Percentiles rank a stretch among this genome's conserved stretches.
Conservation (phyloP, 75 land plant species). For the Isoetes taiwanensis region DNA sequence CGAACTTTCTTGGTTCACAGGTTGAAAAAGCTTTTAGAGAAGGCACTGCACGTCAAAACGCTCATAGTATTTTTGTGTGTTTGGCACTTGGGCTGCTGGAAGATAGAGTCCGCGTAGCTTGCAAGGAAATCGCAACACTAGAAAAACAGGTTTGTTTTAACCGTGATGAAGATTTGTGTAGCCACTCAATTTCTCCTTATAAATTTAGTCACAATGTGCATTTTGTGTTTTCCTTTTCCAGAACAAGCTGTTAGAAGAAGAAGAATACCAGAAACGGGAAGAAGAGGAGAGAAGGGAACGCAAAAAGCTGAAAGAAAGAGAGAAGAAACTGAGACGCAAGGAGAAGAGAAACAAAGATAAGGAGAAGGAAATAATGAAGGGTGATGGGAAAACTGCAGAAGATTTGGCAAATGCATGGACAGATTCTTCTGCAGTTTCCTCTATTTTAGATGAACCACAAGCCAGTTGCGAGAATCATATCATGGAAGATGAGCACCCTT, state of each 20-base stretch:
- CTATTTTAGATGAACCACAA: too few species aligned
- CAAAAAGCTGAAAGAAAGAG: constrained; percentile 73
- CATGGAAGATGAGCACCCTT: constrained; percentile 9
- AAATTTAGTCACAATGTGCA: neutral
- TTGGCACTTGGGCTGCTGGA: constrained; percentile 79
- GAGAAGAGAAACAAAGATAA: constrained; percentile 76
- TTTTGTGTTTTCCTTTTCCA: constrained; percentile 15
- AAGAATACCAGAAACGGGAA: constrained; percentile 90
- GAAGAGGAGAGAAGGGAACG: constrained; percentile 92
- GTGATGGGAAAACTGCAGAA: constrained; percentile 18
- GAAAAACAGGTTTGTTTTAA: constrained; percentile 72
- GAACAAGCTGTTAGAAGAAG: constrained; percentile 97
- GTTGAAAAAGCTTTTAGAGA: constrained; percentile 99
- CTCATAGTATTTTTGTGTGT: constrained; percentile 91
- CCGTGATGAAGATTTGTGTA: neutral
- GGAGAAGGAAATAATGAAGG: constrained; percentile 38
- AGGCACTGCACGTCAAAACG: constrained; percentile 98
- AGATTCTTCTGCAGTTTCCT: too few species aligned
- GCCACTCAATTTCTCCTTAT: neutral
- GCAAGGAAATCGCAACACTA: constrained; percentile 88
- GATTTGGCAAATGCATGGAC: constrained; percentile 8
- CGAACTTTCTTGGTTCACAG: constrained; percentile 37
- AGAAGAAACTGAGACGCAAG: constrained; percentile 83
- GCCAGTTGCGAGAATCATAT: too few species aligned
- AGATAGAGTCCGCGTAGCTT: constrained; percentile 95